Base-by-base conservation (phyloP, 2,329 filamentous ascomycete species). In the Diplodia sapinea region DNA sequence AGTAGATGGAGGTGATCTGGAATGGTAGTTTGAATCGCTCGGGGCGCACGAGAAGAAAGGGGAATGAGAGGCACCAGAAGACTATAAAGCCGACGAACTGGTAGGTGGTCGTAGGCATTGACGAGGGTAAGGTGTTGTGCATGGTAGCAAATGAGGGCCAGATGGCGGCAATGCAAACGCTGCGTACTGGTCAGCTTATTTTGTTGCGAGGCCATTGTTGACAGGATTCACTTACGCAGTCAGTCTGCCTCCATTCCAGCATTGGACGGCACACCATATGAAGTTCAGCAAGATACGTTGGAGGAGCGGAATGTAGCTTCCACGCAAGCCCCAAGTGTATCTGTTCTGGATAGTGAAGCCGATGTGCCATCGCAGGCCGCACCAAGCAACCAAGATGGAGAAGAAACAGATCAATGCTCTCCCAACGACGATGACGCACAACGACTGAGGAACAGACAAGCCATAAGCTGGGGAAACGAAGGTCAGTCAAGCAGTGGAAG, bases 261-360 rank as follows among this genome's bases (percentile, higher is more conserved):
- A 83, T 69, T 84, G 82, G 0, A 83, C 75, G 4, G 82, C 80
- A 47, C 79, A 82, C 83, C 83, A 85, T 54, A 85, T 83, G 66
- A 85, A 84, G 70, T 84, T 84, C 9, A 85, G 76, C 59, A 85
- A 59, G 20, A 82, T 79, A 2, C 83, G 79, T 71, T 84, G 82
- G 7, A 81, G 69, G 17, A 84, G 73, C 0, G 83, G 82, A 38
- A 85, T 82, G 64, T 84, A 85, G 55, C 80, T 82, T 1, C 78
- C 83, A 36, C 80, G 76, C 73, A 84, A 72, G 3, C 83, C 83
- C 83, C 83, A 85, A 8, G 80, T 81, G 69, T 78, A 84, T 6
- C 83, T 77, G 69, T 83, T 84, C 71, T 84, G 82, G 15, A 84
- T 75, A 0, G 82, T 84, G 70, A 84, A 82, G 65, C 83, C 83